These are phyloP conservation scores for Oryza nivara DNA, from an alignment of 176 grass and related monocot genomes.

Conservation along the genomic window DNA sequence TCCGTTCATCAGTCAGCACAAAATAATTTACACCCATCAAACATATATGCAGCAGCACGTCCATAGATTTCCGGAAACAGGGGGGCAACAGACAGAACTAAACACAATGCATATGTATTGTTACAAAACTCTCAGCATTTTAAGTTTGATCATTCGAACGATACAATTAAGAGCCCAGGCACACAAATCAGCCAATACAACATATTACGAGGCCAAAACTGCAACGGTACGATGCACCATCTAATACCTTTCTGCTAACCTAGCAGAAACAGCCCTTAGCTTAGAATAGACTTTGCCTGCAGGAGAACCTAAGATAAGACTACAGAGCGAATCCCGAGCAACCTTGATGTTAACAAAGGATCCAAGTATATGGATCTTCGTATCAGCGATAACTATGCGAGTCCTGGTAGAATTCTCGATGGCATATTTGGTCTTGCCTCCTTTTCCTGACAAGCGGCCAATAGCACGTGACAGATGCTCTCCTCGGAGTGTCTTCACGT, in stretches of 20 bases:
- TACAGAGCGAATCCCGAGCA: slow-evolving; percentile 86
- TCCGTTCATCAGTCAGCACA: too few relatives aligned
- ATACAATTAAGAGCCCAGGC: slow-evolving; percentile 7
- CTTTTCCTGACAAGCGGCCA: slow-evolving; percentile 86
- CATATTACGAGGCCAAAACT: slow-evolving; percentile 31
- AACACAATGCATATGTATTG: background rate
- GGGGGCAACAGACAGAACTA: too few relatives aligned
- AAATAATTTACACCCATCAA: too few relatives aligned
- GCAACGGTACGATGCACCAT: slow-evolving; percentile 8
- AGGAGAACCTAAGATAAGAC: slow-evolving; percentile 89
- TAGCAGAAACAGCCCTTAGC: slow-evolving; percentile 79
- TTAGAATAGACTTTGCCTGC: slow-evolving; percentile 95
- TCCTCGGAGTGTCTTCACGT: slow-evolving; percentile 88
- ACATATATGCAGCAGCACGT: too few relatives aligned
- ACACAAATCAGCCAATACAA: slow-evolving; percentile 32
- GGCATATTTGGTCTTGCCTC: slow-evolving; percentile 86
- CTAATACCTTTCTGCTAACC: slow-evolving; percentile 76
- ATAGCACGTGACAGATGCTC: slow-evolving; percentile 94
- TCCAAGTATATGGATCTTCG: slow-evolving; percentile 92
- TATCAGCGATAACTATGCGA: slow-evolving; percentile 84
- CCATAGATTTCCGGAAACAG: background rate
- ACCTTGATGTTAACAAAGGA: slow-evolving; percentile 99
- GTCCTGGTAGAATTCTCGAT: slow-evolving; percentile 95
- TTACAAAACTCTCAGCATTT: background rate
- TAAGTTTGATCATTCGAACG: background rate